A percentile compares a stretch with the other conserved stretches of the same genome.
Conservation (phyloP, 805 yeast genomes). For the Kodamaea laetipori region DNA sequence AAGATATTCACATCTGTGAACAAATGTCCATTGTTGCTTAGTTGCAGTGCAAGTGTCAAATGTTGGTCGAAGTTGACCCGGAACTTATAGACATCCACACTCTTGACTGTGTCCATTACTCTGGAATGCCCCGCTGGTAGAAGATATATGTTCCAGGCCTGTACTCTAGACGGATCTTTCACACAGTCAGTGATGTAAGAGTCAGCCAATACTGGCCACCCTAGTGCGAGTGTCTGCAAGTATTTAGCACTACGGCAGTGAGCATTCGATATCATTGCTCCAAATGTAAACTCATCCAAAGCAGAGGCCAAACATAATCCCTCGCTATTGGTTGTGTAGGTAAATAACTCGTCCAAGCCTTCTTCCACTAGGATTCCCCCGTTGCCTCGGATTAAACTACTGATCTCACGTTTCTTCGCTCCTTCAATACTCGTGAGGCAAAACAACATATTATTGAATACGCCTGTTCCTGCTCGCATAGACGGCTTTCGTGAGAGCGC, state of each 20-base stretch:
- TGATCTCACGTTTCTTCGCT: constrained; percentile 33
- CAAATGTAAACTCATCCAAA: constrained; percentile 47
- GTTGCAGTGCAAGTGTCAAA: constrained; percentile 40
- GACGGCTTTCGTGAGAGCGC: background rate
- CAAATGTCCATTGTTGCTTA: constrained; percentile 38
- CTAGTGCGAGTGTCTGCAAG: constrained; percentile 72
- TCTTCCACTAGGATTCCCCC: constrained; percentile 47
- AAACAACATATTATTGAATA: constrained; percentile 31
- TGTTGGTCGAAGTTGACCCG: constrained; percentile 37
- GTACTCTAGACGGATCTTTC: constrained; percentile 23
- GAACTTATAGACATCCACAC: constrained; percentile 52
- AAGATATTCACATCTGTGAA: constrained; percentile 38
- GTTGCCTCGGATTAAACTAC: constrained; percentile 36
- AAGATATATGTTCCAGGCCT: constrained; percentile 54
- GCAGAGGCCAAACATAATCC: constrained; percentile 16
- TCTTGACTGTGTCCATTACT: constrained; percentile 44
- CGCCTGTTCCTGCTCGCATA: constrained; percentile 1
- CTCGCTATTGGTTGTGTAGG: constrained; percentile 15
- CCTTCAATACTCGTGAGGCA: constrained; percentile 41
- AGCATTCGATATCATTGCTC: constrained; percentile 62
- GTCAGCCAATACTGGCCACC: constrained; percentile 81
- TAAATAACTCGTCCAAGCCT: constrained; percentile 31
- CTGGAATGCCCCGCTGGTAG: constrained; percentile 74
- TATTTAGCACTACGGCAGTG: constrained; percentile 72
- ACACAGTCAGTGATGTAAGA: constrained; percentile 56